A percentile compares a stretch with the other conserved stretches of the same genome.
Evolutionary conservation across 2,329 filamentous ascomycete species (phyloP).

Genomic region (Claviceps arundinis): DNA sequence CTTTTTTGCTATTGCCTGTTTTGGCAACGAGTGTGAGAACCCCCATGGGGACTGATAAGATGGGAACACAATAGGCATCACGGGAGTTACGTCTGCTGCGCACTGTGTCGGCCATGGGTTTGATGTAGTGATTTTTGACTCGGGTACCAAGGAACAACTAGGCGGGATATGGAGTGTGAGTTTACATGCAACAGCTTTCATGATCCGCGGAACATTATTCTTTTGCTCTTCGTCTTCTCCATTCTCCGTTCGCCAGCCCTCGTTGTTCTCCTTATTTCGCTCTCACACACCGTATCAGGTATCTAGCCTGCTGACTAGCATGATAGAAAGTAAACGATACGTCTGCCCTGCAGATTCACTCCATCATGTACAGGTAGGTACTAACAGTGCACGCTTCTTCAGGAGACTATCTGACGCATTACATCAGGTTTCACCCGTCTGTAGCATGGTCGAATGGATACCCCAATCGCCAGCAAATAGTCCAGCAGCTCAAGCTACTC

Average conservation of each 20-base stretch:
- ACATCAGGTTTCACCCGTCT: constrained; percentile 54
- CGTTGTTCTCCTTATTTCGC: no score
- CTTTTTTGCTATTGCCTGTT: background rate
- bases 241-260: background rate
- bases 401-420: background rate
- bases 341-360: constrained; percentile 72
- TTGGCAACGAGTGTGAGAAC: no score
- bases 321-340: constrained; percentile 64
- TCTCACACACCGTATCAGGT: no score
- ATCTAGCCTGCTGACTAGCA: background rate
- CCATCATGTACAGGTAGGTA: constrained; percentile 58
- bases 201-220: background rate
- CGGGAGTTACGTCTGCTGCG: constrained; percentile 62
- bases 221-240: background rate
- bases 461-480: constrained; percentile 61
- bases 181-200: no score
- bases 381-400: no score
- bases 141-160: constrained; percentile 48
- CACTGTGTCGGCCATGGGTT: constrained; percentile 81
- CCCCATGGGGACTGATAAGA: background rate
- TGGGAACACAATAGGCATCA: constrained; percentile 44
- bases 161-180: constrained; percentile 72
- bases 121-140: constrained; percentile 68
- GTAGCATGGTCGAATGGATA: constrained; percentile 66
- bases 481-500: constrained; percentile 54